These are phyloP conservation scores for Leccinum truebloodii DNA, from an alignment of 768 basidiomycete species.

Conservation along the genomic window DNA sequence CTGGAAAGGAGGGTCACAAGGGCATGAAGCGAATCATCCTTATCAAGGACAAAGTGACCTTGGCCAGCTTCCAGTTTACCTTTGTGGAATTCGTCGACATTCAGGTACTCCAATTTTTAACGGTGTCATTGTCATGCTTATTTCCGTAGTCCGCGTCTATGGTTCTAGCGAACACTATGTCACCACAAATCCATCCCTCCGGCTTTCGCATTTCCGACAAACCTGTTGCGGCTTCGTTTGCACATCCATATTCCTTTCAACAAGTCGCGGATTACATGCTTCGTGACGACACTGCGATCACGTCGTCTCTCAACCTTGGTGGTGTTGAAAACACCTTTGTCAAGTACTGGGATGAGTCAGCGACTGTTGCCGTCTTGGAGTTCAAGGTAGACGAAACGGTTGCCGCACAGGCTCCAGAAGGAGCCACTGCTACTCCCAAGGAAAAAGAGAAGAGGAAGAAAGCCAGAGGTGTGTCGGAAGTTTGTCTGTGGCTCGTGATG, in stretches of 20 bases:
- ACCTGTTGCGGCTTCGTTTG: conserved; percentile 91
- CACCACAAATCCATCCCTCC: conserved; percentile 82
- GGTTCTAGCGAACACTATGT: conserved; percentile 85
- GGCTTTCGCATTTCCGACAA: conserved; percentile 91
- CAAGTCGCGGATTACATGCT: conserved; percentile 72
- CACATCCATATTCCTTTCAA: conserved; percentile 88
- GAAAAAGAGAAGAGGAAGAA: conserved; percentile 62
- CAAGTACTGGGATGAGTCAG: conserved; percentile 90
- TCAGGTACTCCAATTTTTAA: conserved; percentile 50
- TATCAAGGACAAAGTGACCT: conserved; percentile 84
- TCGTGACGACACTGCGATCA: conserved; percentile 75
- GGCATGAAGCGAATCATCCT: conserved; percentile 88
- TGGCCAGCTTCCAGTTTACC: conserved; percentile 90
- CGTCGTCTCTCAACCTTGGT: conserved; percentile 67
- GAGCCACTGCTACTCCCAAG: conserved; percentile 49
- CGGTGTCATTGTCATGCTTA: conserved; percentile 11
- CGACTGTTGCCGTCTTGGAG: conserved; percentile 71
- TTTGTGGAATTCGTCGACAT: conserved; percentile 91
- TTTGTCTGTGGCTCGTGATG: not conserved
- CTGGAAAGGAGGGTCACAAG: conserved; percentile 73
- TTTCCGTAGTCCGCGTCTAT: conserved; percentile 69
- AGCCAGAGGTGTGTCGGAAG: conserved; percentile 43
- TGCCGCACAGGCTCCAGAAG: conserved; percentile 24
- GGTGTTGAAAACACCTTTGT: conserved; percentile 75
- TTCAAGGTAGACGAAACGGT: conserved; percentile 72